Percentiles rank a stretch among this genome's conserved stretches.
Evolutionary conservation across 208 protist species (phyloP).

Genomic region (Trypanosoma mega): DNA sequence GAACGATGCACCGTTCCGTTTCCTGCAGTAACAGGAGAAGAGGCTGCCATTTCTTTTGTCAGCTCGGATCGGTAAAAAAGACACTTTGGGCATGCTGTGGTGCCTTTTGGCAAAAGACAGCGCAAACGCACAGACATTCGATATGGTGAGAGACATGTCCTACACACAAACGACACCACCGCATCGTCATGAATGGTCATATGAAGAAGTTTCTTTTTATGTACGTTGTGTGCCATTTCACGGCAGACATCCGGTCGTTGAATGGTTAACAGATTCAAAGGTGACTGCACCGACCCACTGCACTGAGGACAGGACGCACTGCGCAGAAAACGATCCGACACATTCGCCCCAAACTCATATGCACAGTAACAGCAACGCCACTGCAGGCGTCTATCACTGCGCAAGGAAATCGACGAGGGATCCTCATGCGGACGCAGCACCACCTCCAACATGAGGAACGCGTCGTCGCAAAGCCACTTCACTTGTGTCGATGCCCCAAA

Average conservation of each 20-base stretch:
- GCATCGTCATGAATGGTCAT: constrained; percentile 60
- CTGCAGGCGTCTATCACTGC: constrained; percentile 40
- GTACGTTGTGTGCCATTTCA: constrained; percentile 61
- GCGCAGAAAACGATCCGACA: constrained; percentile 51
- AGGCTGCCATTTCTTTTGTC: constrained; percentile 26
- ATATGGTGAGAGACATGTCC: constrained; percentile 62
- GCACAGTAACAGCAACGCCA: constrained; percentile 70
- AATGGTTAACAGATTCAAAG: constrained; percentile 59
- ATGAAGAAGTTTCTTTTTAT: constrained; percentile 34
- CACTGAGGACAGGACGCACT: constrained; percentile 76
- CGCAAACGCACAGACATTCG: constrained; percentile 64
- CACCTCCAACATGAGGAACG: constrained; percentile 49
- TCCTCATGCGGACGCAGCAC: constrained; percentile 54
- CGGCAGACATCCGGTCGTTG: constrained; percentile 70
- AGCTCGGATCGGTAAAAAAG: constrained; percentile 30
- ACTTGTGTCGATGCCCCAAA: constrained; percentile 2
- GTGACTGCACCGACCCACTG: constrained; percentile 35
- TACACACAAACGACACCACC: constrained; percentile 70
- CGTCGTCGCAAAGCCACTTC: constrained; percentile 30
- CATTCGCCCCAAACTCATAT: constrained; percentile 48
- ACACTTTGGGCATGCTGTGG: constrained; percentile 75
- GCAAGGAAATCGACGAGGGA: constrained; percentile 43
- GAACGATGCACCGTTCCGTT: no score
- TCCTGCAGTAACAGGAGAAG: not conserved
- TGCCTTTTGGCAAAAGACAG: constrained; percentile 43